Evolutionary conservation across 2,329 filamentous ascomycete species (phyloP).

Genomic region (Cercospora sojina): DNA sequence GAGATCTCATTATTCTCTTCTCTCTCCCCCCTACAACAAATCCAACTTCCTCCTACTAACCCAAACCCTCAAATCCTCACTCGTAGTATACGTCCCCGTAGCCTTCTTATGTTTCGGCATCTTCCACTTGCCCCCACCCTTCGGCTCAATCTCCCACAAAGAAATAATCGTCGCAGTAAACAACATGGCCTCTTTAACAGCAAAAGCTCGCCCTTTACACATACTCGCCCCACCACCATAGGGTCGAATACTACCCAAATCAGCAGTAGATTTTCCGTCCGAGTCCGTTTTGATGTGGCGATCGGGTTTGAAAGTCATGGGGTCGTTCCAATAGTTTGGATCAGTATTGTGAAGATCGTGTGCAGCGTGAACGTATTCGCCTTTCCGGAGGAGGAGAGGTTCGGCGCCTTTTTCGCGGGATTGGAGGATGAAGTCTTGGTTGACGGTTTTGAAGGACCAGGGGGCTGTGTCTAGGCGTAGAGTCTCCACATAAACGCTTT

Average conservation of each 20-base stretch:
- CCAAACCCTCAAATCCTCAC: slow-evolving; percentile 54
- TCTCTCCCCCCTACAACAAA: background rate
- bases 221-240: slow-evolving; percentile 49
- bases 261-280: slow-evolving; percentile 33
- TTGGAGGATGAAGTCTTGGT: slow-evolving; percentile 39
- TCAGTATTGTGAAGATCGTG: slow-evolving; percentile 42
- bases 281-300: slow-evolving; percentile 38
- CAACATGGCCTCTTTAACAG: slow-evolving; percentile 51
- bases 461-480: slow-evolving; percentile 39
- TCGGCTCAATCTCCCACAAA: slow-evolving; percentile 57
- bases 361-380: slow-evolving; percentile 40
- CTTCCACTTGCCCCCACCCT: slow-evolving; percentile 47
- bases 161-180: slow-evolving; percentile 54
- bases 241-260: slow-evolving; percentile 48
- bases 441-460: slow-evolving; percentile 40
- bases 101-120: slow-evolving; percentile 53
- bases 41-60: slow-evolving; percentile 41
- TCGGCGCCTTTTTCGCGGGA: slow-evolving; percentile 39
- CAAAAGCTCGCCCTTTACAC: slow-evolving; percentile 53
- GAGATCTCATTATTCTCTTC: too few species aligned
- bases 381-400: slow-evolving; percentile 37
- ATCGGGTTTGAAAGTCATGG: slow-evolving; percentile 36
- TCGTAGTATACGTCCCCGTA: slow-evolving; percentile 53
- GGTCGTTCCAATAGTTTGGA: slow-evolving; percentile 37
- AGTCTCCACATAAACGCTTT: slow-evolving; percentile 42